Evolutionary conservation across 2,329 filamentous ascomycete genomes (phyloP).

Genomic region (Paecilomyces fulvus): DNA sequence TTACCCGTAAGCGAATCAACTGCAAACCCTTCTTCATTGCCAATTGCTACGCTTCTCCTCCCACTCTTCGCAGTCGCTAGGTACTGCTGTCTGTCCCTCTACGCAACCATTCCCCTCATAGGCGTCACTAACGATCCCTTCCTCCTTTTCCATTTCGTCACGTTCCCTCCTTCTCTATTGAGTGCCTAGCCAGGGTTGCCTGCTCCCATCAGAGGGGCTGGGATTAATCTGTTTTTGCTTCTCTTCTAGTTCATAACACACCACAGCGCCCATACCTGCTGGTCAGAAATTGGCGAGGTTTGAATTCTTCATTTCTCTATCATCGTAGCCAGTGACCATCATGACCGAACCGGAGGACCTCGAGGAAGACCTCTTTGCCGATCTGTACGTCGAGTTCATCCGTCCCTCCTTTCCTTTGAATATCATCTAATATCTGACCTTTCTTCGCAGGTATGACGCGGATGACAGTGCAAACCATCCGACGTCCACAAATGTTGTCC

Average conservation of each 20-base stretch:
- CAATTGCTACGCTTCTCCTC: background rate
- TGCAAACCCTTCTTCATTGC: background rate
- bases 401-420: background rate
- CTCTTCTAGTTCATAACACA: background rate
- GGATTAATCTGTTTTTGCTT: background rate
- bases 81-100: background rate
- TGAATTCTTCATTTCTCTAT: slow-evolving; percentile 1
- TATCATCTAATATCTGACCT: slow-evolving; percentile 7
- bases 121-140: background rate
- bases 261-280: background rate
- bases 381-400: slow-evolving; percentile 58
- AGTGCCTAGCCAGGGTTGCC: background rate
- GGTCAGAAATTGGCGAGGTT: background rate
- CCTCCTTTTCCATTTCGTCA: background rate
- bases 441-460: slow-evolving; percentile 53
- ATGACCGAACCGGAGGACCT: slow-evolving; percentile 78
- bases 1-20: background rate
- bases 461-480: slow-evolving; percentile 45
- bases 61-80: background rate
- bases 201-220: background rate
- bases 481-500: slow-evolving; percentile 25
- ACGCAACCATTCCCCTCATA: background rate
- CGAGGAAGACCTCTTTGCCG: slow-evolving; percentile 91
- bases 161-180: background rate
- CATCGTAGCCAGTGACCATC: slow-evolving; percentile 17